Conservation (phyloP, 1,139 yeast species). For the Saccharomyces hybrid region DNA sequence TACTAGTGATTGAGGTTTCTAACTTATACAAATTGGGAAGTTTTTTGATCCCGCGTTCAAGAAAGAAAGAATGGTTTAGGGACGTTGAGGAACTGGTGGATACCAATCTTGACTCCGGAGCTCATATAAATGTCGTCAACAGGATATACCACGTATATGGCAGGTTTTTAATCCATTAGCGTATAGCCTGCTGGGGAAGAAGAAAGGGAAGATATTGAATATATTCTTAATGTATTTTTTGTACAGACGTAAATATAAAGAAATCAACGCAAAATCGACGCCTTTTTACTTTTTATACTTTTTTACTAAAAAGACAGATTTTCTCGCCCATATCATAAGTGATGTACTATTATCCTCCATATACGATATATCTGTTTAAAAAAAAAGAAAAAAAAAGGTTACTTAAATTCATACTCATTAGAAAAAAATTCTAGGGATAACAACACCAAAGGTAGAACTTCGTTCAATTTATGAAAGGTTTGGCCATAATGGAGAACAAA, state of each 20-base stretch:
- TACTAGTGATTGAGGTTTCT: constrained; percentile 50
- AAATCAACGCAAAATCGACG: not conserved
- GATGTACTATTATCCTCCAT: not conserved
- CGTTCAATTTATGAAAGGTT: not conserved
- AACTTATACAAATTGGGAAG: constrained; percentile 45
- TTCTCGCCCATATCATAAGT: not conserved
- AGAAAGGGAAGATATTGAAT: not conserved
- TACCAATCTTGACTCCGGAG: constrained; percentile 25
- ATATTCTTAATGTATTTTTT: not conserved
- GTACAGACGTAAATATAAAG: not conserved
- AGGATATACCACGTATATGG: constrained; percentile 54
- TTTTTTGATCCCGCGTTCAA: constrained; percentile 40
- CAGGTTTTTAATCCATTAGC: constrained; percentile 16
- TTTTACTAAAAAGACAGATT: not conserved
- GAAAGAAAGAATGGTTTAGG: constrained; percentile 44
- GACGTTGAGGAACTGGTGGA: constrained; percentile 48
- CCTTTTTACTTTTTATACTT: not conserved
- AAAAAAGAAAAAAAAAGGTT: not conserved
- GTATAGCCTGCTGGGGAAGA: not conserved
- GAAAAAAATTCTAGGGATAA: not conserved
- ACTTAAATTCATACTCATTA: not conserved
- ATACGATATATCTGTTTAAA: not conserved
- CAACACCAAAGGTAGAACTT: not conserved
- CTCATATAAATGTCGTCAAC: constrained; percentile 40
- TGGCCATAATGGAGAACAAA: not conserved